phyloP scores from a whole-genome alignment of 2,329 filamentous ascomycete species.

The Diaporthe velutina region DNA sequence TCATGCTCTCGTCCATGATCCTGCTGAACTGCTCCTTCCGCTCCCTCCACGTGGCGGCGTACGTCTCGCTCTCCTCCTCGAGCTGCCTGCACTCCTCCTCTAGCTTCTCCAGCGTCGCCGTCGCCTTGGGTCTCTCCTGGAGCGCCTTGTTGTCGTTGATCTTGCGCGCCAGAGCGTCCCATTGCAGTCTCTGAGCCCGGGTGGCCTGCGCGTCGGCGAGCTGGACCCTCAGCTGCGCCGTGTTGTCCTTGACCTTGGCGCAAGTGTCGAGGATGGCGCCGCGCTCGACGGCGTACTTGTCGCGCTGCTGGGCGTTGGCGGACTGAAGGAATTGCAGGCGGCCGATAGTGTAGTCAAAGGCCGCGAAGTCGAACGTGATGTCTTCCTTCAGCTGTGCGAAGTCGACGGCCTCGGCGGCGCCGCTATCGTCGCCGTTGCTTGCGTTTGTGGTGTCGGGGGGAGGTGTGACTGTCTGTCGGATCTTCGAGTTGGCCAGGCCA shows the following conservation, averaged over 20 bases:
- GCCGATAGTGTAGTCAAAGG: constrained; percentile 87
- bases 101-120: constrained; percentile 81
- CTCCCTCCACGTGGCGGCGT: constrained; percentile 86
- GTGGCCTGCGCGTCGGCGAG: constrained; percentile 82
- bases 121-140: constrained; percentile 86
- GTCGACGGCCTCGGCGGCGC: constrained; percentile 56
- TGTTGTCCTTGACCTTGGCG: constrained; percentile 81
- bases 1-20: constrained; percentile 92
- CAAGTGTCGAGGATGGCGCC: constrained; percentile 83
- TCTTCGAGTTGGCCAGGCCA: constrained; percentile 67
- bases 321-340: constrained; percentile 89
- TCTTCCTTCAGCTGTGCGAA: constrained; percentile 84
- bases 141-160: constrained; percentile 86
- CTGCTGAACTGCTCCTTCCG: constrained; percentile 87
- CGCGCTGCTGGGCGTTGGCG: constrained; percentile 86
- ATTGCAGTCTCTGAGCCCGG: constrained; percentile 83
- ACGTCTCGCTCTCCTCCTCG: constrained; percentile 85
- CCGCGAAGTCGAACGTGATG: constrained; percentile 87
- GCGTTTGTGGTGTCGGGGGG: constrained; percentile 66
- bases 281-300: constrained; percentile 86
- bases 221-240: constrained; percentile 77
- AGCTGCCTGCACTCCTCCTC: constrained; percentile 90
- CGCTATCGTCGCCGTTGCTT: constrained; percentile 39
- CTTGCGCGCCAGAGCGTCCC: constrained; percentile 88
- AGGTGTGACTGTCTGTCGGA: constrained; percentile 72